Evolutionary conservation across 768 basidiomycete species (phyloP), one percentile per base, ranked within the genome.

Genomic region (Tricholoma furcatifolium): DNA sequence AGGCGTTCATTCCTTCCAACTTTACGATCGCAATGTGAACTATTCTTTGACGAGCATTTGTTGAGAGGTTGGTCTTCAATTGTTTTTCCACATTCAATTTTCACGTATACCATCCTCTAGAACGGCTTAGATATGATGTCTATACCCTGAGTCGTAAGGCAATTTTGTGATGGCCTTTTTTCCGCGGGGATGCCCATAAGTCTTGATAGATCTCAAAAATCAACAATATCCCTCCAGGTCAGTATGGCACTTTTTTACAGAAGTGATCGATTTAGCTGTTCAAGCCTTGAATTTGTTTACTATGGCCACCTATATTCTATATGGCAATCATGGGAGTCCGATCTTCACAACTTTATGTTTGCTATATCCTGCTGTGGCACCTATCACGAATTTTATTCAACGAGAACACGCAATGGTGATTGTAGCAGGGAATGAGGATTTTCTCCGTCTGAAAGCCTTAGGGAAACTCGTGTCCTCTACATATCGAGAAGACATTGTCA

Each of bases 401-500:
- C 27, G 27, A n/a, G n/a, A n/a, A n/a, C 27, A 27, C 27, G 27
- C 7, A 27, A 27, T 3, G 27, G 27, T 27, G 7, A 27, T 7
- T 10, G 21, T 11, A 11, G 21, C 21, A 23, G 21, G 10, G 18
- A 9, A 6, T 52, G 7, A 32, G 27, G 27, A 27, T 27, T 27
- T 3, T 27, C 7, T 4, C 7, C 27, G 27, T 7, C 32, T 57
- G 0, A 30, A 42, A 9, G 43, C 48, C 14, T 34, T 57, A 10
- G 31, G 11, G 2, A 0, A 34, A 7, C 47, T 7, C 47, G 58
- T 38, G 62, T 63, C 46, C 36, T 47, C 6, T 0, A 41, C 4
- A 7, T 73, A 67, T 36, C 54, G 68, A 47, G 65, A 71, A 51
- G 74, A 76, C 51, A 65, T 76, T n/a, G 69, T 77, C 10, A 70